Conservation (phyloP, 805 yeast genomes). For the Blastobotrys americana region DNA sequence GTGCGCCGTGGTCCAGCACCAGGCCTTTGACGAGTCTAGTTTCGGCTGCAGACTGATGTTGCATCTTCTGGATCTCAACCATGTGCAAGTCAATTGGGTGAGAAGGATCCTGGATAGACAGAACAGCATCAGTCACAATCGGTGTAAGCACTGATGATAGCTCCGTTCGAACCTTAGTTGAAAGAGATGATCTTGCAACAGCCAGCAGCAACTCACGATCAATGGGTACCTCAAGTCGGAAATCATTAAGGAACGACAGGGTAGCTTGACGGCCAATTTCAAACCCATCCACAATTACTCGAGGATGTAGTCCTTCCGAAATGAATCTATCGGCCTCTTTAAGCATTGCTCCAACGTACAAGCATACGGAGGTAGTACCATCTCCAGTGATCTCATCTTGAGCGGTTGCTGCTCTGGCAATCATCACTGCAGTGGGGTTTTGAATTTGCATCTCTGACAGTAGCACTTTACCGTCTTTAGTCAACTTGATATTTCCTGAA, state of each 20-base stretch:
- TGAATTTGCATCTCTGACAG: conserved; percentile 95
- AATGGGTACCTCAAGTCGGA: conserved; percentile 45
- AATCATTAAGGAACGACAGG: conserved; percentile 59
- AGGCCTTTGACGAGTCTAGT: conserved; percentile 80
- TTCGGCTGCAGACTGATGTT: conserved; percentile 78
- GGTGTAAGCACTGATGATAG: conserved; percentile 80
- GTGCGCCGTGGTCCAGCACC: conserved; percentile 95
- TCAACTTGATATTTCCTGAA: conserved; percentile 87
- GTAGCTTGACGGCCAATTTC: conserved; percentile 79
- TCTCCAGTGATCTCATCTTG: conserved; percentile 99
- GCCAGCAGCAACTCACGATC: conserved; percentile 86
- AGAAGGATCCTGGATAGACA: conserved; percentile 55
- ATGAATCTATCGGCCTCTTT: conserved; percentile 91
- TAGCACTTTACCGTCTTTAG: conserved; percentile 94
- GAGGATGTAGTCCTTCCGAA: conserved; percentile 92
- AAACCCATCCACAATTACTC: conserved; percentile 91
- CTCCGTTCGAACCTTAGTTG: conserved; percentile 77
- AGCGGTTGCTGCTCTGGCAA: conserved; percentile 94
- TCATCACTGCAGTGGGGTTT: conserved; percentile 82
- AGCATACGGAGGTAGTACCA: conserved; percentile 93
- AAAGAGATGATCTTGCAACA: conserved; percentile 82
- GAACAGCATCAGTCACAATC: conserved; percentile 92
- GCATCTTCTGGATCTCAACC: conserved; percentile 99
- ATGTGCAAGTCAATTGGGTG: conserved; percentile 75
- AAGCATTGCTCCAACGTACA: conserved; percentile 88